These are phyloP conservation scores for Trebouxia sp. DNA, from an alignment of 139 green algal genomes.

Conservation along the genomic window DNA sequence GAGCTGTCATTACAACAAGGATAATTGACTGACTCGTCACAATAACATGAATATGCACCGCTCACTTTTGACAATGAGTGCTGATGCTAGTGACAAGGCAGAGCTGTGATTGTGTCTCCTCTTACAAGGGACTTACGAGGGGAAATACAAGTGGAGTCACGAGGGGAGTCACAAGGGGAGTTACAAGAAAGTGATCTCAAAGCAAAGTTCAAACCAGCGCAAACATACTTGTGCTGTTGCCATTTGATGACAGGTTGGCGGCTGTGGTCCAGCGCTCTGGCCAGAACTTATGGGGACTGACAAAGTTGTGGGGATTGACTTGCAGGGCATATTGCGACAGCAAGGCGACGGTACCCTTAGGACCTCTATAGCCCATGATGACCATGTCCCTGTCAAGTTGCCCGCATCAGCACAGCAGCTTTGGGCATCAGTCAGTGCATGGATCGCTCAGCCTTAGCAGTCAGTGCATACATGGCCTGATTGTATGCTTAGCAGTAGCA, in stretches of 20 bases:
- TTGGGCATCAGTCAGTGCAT: too few species aligned
- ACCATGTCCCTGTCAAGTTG: slow-evolving; percentile 18
- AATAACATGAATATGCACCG: too few species aligned
- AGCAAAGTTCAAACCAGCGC: not conserved
- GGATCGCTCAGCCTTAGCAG: too few species aligned
- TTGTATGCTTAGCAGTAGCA: too few species aligned
- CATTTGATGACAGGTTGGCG: not conserved
- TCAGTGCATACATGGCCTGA: too few species aligned
- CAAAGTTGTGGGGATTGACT: not conserved
- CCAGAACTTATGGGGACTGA: not conserved
- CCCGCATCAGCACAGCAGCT: not conserved
- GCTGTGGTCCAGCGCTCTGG: not conserved
- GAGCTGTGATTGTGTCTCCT: not conserved
- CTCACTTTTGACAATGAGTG: too few species aligned
- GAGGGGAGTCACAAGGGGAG: too few species aligned
- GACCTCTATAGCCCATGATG: not conserved
- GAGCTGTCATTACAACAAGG: too few species aligned
- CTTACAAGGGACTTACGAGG: not conserved
- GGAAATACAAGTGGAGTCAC: not conserved
- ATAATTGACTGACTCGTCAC: too few species aligned
- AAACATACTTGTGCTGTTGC: not conserved
- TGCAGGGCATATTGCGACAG: not conserved
- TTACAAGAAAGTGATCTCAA: not conserved
- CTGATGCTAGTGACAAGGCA: not conserved
- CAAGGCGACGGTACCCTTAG: slow-evolving; percentile 3